These are phyloP conservation scores for Penicillium sp. DNA, from an alignment of 2,329 filamentous ascomycete species.

Conservation along the genomic window DNA sequence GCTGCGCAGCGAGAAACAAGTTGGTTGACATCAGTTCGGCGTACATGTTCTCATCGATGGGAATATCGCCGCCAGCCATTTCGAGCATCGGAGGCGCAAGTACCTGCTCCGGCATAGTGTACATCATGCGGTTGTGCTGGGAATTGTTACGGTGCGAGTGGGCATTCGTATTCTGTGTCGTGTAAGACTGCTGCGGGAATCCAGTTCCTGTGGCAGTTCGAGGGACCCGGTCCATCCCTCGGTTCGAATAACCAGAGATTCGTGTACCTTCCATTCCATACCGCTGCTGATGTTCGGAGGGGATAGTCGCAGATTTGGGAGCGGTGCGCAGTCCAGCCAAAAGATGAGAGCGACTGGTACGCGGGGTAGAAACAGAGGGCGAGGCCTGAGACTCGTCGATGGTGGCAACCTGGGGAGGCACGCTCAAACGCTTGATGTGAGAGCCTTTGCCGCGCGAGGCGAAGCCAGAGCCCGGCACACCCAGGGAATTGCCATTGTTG, in stretches of 20 bases:
- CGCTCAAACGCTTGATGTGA: slow-evolving; percentile 79
- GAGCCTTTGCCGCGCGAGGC: slow-evolving; percentile 80
- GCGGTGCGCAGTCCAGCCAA: slow-evolving; percentile 90
- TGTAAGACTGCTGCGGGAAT: slow-evolving; percentile 48
- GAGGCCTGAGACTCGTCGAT: slow-evolving; percentile 63
- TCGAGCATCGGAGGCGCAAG: slow-evolving; percentile 69
- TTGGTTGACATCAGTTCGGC: slow-evolving; percentile 89
- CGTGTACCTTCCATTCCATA: slow-evolving; percentile 48
- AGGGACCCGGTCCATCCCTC: slow-evolving; percentile 49
- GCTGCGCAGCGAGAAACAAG: slow-evolving; percentile 86
- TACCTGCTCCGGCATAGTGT: slow-evolving; percentile 73
- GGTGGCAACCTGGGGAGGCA: slow-evolving; percentile 70
- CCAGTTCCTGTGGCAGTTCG: slow-evolving; percentile 58
- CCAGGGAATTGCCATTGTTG: slow-evolving; percentile 63
- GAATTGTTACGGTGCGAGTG: slow-evolving; percentile 31
- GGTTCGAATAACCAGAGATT: slow-evolving; percentile 45
- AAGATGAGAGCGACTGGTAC: slow-evolving; percentile 90
- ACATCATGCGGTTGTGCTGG: slow-evolving; percentile 53
- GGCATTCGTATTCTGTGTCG: slow-evolving; percentile 27
- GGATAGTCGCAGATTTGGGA: slow-evolving; percentile 77
- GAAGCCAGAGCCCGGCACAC: slow-evolving; percentile 73
- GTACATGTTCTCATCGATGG: slow-evolving; percentile 81
- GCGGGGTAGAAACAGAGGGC: slow-evolving; percentile 71
- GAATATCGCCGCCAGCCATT: slow-evolving; percentile 61
- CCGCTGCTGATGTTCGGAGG: slow-evolving; percentile 58